Base-by-base conservation (phyloP, 139 green algal species). In the Desmodesmus armatus region DNA sequence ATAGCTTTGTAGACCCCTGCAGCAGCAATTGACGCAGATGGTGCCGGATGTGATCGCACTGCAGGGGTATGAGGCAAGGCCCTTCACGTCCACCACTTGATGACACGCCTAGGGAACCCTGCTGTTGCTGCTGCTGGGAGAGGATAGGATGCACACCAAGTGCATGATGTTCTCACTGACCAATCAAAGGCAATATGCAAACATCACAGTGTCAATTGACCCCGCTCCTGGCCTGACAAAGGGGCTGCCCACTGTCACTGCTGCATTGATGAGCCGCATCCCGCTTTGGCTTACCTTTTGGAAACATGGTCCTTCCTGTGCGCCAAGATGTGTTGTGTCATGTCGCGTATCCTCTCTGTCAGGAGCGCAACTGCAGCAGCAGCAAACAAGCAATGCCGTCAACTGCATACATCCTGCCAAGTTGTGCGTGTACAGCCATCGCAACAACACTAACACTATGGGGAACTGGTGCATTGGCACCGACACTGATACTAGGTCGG, bases 211-310 rank as follows among this genome's bases (percentile, higher is more conserved):
- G n/a, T n/a, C n/a, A n/a, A n/a, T n/a, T n/a, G n/a, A n/a, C n/a
- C n/a, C n/a, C n/a, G n/a, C n/a, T n/a, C n/a, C n/a, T n/a, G n/a
- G n/a, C n/a, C n/a, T n/a, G n/a, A n/a, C n/a, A n/a, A n/a, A n/a
- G n/a, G n/a, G n/a, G n/a, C n/a, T n/a, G n/a, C n/a, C n/a, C n/a
- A n/a, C n/a, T n/a, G n/a, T n/a, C n/a, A n/a, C n/a, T n/a, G n/a
- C n/a, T n/a, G n/a, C n/a, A n/a, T n/a, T n/a, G n/a, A n/a, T n/a
- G n/a, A n/a, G n/a, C n/a, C n/a, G n/a, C n/a, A n/a, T n/a, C n/a
- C n/a, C n/a, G n/a, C n/a, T n/a, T n/a, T n/a, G n/a, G 21, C 83
- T 47, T 81, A 93, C 89, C 90, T 62, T 74, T 91, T 91, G 3
- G 60, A 17, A n/a, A 85, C 83, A 41, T 85, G 43, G 66, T 90